Evolutionary conservation across 805 yeast genomes (phyloP).

Genomic region (Pichia exigua): DNA sequence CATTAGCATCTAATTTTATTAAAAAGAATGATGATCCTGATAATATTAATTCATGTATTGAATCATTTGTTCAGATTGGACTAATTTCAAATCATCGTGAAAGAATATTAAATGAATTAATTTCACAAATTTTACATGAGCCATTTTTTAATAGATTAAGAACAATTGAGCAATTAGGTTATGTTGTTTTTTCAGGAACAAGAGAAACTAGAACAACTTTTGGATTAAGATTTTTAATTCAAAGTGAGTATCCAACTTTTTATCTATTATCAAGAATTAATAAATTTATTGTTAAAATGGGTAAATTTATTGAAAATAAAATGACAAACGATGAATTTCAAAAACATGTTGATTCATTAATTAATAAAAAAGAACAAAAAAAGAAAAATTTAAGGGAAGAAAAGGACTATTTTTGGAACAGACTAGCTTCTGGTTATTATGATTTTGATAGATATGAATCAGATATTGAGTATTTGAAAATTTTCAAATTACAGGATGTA

Average conservation of each 20-base stretch:
- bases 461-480: slow-evolving; percentile 49
- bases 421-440: slow-evolving; percentile 69
- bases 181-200: slow-evolving; percentile 79
- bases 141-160: slow-evolving; percentile 86
- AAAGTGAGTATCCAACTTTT: slow-evolving; percentile 70
- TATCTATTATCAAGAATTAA: slow-evolving; percentile 74
- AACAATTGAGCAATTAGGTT: slow-evolving; percentile 92
- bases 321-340: slow-evolving; percentile 59
- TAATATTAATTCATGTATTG: slow-evolving; percentile 80
- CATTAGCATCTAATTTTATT: slow-evolving; percentile 39
- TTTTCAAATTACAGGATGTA: slow-evolving; percentile 44
- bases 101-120: slow-evolving; percentile 50
- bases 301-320: slow-evolving; percentile 33
- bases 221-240: slow-evolving; percentile 70
- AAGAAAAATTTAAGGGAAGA: slow-evolving; percentile 78
- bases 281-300: slow-evolving; percentile 44
- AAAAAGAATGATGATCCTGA: slow-evolving; percentile 49
- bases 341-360: slow-evolving; percentile 62
- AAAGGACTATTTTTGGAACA: slow-evolving; percentile 51
- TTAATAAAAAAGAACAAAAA: slow-evolving; percentile 59
- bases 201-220: slow-evolving; percentile 61
- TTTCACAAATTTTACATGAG: slow-evolving; percentile 69
- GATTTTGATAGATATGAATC: slow-evolving; percentile 56
- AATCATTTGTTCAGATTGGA: slow-evolving; percentile 66
- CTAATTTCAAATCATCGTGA: slow-evolving; percentile 34